Base-by-base conservation (phyloP, 768 basidiomycete genomes). In the Trametes punicea region DNA sequence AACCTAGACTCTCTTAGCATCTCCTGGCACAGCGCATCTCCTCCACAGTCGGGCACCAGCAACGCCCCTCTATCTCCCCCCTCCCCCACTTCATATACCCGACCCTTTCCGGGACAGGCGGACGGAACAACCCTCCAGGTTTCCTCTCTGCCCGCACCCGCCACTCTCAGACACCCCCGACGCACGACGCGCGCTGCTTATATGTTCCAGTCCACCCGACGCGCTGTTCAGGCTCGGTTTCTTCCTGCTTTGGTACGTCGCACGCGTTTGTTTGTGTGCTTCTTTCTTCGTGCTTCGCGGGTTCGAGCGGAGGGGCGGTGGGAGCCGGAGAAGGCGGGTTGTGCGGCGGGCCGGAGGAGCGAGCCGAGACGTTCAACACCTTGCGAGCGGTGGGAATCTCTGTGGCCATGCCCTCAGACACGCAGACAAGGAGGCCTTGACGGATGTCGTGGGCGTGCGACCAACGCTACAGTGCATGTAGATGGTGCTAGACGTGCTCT, bases 141-240 rank as follows among this genome's bases (percentile, higher is more conserved):
- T 18, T 51, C 29, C 16, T 16, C 11, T 9, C 16, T 36, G 44
- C 29, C 53, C 23, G 46, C 36, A 41, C 31, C 46, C 29, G 6
- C 13, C 13, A 49, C 33, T 21, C 27, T 26, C 50, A 61, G 51
- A 46, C 44, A 44, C 6, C 23, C 25, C 38, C 33, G 39, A 8
- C 53, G 45, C n/a, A 33, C 46, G 33, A 41, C 42, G 10, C 33
- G 29, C 31, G 15, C 52, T 38, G 42, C 44, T 33, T 60, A 38
- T 48, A 60, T 60, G 58, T 60, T 60, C 44, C 58, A 60, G 48
- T 51, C 58, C 39, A 60, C 58, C 8, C 48, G 53, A 34, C 53
- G 58, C 42, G 50, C 47, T 29, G 49, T 53, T 46, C 49, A 49
- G 31, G 42, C 46, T 18, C 53, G 58, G 58, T 60, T 53, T 41